Percentiles rank a stretch among this genome's conserved stretches.
These are phyloP conservation scores for Crithidia sp. DNA, from an alignment of 208 protist species.

Conservation along the genomic window DNA sequence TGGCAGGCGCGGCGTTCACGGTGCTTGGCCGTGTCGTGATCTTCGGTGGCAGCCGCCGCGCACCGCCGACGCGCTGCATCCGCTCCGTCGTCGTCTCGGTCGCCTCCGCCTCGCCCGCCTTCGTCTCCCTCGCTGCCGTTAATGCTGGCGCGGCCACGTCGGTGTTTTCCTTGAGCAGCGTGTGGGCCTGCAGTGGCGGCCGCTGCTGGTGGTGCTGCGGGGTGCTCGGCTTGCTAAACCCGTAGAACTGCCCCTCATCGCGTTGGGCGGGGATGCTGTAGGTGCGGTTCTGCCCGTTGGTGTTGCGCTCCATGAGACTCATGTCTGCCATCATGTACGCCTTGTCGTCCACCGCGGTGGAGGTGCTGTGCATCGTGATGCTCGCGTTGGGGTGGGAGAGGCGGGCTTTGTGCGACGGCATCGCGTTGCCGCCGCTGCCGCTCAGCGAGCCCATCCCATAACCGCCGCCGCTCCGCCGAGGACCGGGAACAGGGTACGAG, in stretches of 20 bases:
- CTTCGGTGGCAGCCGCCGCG: conserved; percentile 6
- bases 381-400: background rate
- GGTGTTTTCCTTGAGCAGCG: background rate
- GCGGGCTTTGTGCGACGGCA: background rate
- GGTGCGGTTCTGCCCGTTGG: background rate
- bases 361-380: background rate
- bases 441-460: conserved; percentile 14
- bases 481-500: background rate
- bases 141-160: background rate
- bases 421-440: background rate
- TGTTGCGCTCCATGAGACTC: conserved; percentile 11
- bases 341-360: conserved; percentile 3
- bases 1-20: background rate
- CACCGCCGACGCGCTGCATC: background rate
- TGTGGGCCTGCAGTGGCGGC: background rate
- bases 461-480: background rate
- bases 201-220: background rate
- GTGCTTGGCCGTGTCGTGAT: background rate
- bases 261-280: background rate
- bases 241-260: background rate
- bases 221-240: background rate
- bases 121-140: background rate
- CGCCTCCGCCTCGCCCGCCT: background rate
- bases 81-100: background rate
- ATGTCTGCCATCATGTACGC: conserved; percentile 11